Evolutionary conservation across 495 filamentous ascomycete species (phyloP).

Genomic region (Xylaria bambusicola): DNA sequence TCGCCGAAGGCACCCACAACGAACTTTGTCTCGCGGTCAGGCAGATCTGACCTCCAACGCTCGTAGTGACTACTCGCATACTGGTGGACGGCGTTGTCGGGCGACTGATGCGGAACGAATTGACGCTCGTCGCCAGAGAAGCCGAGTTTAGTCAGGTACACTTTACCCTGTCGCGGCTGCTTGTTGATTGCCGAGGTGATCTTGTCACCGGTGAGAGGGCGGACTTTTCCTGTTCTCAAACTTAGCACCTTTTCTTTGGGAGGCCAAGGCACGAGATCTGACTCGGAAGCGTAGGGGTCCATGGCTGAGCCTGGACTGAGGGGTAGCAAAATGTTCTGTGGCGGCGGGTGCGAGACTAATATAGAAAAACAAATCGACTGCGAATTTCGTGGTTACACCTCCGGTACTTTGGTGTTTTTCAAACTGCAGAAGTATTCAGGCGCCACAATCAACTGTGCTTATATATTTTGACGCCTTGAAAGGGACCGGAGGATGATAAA

Average conservation of each 20-base stretch:
- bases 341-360: too few species aligned
- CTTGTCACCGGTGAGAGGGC: slow-evolving; percentile 34
- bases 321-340: background rate
- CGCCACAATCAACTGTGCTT: too few species aligned
- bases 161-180: slow-evolving; percentile 30
- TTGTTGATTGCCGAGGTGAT: slow-evolving; percentile 49
- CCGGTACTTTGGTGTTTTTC: too few species aligned
- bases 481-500: too few species aligned
- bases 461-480: too few species aligned
- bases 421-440: too few species aligned
- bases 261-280: slow-evolving; percentile 50
- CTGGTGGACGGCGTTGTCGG: slow-evolving; percentile 51
- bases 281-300: slow-evolving; percentile 55
- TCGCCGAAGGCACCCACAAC: slow-evolving; percentile 49
- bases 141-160: slow-evolving; percentile 36
- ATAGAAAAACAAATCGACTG: too few species aligned
- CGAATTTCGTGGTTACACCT: too few species aligned
- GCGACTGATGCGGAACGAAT: slow-evolving; percentile 38
- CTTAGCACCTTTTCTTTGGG: slow-evolving; percentile 50
- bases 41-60: slow-evolving; percentile 38
- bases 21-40: slow-evolving; percentile 37
- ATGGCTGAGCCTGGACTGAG: slow-evolving; percentile 4
- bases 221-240: slow-evolving; percentile 44
- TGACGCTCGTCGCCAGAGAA: slow-evolving; percentile 46
- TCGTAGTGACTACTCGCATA: slow-evolving; percentile 45